phyloP scores from a whole-genome alignment of 495 filamentous ascomycete species.

The Collariella sp. region DNA sequence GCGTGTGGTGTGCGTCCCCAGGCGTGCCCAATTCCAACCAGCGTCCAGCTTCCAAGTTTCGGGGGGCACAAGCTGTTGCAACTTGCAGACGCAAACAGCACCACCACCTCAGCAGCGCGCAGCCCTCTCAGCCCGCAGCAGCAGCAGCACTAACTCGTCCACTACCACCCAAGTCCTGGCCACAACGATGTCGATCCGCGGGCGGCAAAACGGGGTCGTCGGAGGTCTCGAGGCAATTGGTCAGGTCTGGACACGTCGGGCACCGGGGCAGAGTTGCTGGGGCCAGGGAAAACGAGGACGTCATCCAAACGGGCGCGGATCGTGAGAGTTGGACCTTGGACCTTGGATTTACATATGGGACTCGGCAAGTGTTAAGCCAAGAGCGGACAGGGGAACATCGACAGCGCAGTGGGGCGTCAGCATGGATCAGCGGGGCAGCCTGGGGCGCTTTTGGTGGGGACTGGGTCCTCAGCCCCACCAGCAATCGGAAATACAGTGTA shows the following conservation, averaged over 20 bases:
- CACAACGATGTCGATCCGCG: background rate
- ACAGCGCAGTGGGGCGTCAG: conserved; percentile 4
- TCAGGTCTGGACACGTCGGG: conserved; percentile 4
- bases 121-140: background rate
- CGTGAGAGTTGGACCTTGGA: background rate
- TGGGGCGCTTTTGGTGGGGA: background rate
- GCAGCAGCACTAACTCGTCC: background rate
- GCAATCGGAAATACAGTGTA: background rate
- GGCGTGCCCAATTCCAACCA: background rate
- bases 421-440: conserved; percentile 2
- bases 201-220: background rate
- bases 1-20: background rate
- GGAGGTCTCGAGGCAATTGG: background rate
- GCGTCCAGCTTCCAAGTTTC: conserved; percentile 15
- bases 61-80: background rate
- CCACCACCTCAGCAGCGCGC: background rate
- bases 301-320: conserved; percentile 7
- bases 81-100: background rate
- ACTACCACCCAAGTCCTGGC: no score
- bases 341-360: background rate
- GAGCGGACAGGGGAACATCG: background rate
- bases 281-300: conserved; percentile 10
- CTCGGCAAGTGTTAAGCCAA: background rate
- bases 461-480: background rate
- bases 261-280: background rate